Evolutionary conservation across 208 protist species (phyloP).

Genomic region (Crithidia brevicula): DNA sequence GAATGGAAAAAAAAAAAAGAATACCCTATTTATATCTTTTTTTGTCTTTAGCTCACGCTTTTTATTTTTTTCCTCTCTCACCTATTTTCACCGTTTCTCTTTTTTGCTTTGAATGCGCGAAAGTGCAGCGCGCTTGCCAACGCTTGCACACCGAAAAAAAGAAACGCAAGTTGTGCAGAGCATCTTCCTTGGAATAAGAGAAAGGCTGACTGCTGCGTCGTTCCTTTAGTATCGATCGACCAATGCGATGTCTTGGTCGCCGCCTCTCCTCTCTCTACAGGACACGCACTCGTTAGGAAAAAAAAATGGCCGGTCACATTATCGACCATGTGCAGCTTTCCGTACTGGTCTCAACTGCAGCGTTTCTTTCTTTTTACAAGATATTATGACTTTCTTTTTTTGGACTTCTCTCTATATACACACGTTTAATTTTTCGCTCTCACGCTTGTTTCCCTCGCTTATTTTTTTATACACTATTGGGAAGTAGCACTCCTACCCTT

Average conservation of each 20-base stretch:
- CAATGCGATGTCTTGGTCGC: not conserved
- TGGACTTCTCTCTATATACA: not conserved
- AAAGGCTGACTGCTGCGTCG: not conserved
- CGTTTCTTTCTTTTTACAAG: not conserved
- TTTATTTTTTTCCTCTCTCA: conserved; percentile 9
- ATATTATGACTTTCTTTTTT: not conserved
- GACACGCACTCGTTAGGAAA: not conserved
- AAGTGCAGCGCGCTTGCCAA: not conserved
- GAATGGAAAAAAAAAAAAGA: not conserved
- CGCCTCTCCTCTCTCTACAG: not conserved
- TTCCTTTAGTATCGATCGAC: not conserved
- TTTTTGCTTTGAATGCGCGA: not conserved
- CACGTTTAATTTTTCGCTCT: not conserved
- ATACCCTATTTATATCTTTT: not conserved
- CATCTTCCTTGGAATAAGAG: too few species aligned
- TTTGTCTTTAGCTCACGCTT: conserved; percentile 10
- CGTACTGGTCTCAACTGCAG: not conserved
- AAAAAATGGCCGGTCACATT: not conserved
- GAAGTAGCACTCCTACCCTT: too few species aligned
- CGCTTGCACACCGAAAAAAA: not conserved
- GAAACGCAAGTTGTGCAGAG: not conserved
- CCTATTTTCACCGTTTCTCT: not conserved
- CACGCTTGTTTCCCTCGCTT: not conserved
- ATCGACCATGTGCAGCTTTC: not conserved
- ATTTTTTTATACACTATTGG: not conserved